Conservation (phyloP, 441 rosid species). For the Brassica hybrid region DNA sequence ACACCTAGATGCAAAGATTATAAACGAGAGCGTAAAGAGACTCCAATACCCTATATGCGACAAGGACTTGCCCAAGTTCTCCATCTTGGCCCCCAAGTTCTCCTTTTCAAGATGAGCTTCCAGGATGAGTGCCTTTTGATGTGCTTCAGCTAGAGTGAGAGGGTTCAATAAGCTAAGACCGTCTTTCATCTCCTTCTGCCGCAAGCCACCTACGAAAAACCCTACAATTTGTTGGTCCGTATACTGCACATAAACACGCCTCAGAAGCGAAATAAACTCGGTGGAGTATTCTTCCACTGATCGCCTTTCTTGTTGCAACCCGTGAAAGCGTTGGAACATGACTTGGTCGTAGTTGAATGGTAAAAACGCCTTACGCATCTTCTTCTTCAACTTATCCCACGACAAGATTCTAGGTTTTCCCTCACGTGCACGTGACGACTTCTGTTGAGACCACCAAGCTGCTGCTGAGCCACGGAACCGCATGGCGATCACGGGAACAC, state of each 20-base stretch:
- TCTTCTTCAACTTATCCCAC: not conserved
- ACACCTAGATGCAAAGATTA: not conserved
- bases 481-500: not conserved
- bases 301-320: not conserved
- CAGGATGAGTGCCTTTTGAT: not conserved
- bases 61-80: too few relatives aligned
- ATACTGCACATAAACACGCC: not conserved
- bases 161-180: not conserved
- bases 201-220: not conserved
- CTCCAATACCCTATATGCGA: too few relatives aligned
- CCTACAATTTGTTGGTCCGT: not conserved
- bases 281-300: not conserved
- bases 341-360: not conserved
- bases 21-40: not conserved
- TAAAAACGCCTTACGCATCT: not conserved
- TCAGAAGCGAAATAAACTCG: not conserved
- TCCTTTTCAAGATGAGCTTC: not conserved
- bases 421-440: not conserved
- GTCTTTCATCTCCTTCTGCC: not conserved
- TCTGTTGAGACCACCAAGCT: not conserved
- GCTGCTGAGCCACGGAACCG: conserved; percentile 4
- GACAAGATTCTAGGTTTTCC: conserved; percentile 1
- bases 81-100: too few relatives aligned
- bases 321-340: not conserved
- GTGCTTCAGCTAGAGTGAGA: not conserved